Evolutionary conservation across 257 asterid genomes (phyloP).

Genomic region (Mitragyna speciosa): DNA sequence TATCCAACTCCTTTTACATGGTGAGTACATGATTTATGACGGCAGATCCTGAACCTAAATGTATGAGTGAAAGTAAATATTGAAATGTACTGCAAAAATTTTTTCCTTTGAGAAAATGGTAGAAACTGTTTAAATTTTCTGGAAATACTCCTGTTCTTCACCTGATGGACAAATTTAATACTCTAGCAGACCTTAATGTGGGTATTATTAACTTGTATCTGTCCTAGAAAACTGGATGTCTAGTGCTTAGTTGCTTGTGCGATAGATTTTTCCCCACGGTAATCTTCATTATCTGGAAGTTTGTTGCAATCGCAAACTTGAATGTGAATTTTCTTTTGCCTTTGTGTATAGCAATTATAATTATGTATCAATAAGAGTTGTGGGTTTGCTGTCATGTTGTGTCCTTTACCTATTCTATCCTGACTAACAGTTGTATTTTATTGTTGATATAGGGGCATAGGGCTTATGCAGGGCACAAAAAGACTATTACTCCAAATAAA

Average conservation of each 20-base stretch:
- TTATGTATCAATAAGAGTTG: too few species aligned
- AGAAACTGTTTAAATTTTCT: background rate
- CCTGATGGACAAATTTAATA: background rate
- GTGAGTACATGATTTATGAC: too few species aligned
- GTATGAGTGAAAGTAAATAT: background rate
- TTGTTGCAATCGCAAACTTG: background rate
- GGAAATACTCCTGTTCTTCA: background rate
- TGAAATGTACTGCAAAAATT: background rate
- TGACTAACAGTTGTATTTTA: background rate
- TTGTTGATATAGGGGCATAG: constrained; percentile 67
- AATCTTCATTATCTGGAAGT: background rate
- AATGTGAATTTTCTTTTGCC: background rate
- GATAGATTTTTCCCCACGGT: background rate
- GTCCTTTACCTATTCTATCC: background rate
- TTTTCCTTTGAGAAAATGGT: background rate
- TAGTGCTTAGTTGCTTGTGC: background rate
- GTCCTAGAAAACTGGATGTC: background rate
- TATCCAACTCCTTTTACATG: background rate
- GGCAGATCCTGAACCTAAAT: background rate
- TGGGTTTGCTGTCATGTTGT: background rate
- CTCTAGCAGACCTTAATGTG: background rate
- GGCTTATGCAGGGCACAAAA: constrained; percentile 87
- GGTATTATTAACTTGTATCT: background rate
- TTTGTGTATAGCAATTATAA: background rate
- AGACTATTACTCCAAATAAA: constrained; percentile 89